These are phyloP conservation scores for Ciborinia camelliae DNA, from an alignment of 2,329 filamentous ascomycete genomes.

Conservation along the genomic window DNA sequence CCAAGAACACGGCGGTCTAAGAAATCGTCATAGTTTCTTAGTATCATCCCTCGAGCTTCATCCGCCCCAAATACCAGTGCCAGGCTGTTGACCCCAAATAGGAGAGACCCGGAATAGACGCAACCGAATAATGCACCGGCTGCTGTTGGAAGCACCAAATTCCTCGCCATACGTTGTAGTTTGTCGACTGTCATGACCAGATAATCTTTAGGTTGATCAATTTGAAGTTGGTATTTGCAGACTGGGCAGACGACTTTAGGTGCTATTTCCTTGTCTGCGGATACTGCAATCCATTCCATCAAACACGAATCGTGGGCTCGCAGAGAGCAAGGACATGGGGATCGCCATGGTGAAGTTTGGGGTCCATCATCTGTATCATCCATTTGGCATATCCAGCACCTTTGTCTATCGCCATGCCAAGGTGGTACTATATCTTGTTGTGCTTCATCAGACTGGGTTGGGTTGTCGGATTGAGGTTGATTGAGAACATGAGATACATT, in stretches of 20 bases:
- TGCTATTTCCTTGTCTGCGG: conserved; percentile 62
- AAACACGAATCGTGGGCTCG: conserved; percentile 88
- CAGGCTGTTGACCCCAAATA: conserved; percentile 60
- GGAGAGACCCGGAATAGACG: conserved; percentile 49
- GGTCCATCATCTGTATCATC: conserved; percentile 50
- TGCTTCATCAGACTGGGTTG: neutral
- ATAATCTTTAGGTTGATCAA: conserved; percentile 71
- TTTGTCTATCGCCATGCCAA: conserved; percentile 35
- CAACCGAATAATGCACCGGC: conserved; percentile 40
- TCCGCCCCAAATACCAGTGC: conserved; percentile 63
- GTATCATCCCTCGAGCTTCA: conserved; percentile 45
- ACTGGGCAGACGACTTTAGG: conserved; percentile 78
- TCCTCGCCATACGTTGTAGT: conserved; percentile 26
- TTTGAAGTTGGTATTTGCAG: conserved; percentile 76
- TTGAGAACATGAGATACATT: conserved; percentile 11
- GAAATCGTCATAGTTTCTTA: conserved; percentile 6
- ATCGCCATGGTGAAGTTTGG: conserved; percentile 64
- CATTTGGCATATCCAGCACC: conserved; percentile 63
- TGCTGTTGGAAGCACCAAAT: conserved; percentile 32
- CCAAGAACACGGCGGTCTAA: conserved; percentile 3
- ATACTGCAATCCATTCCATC: conserved; percentile 79
- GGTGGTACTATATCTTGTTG: neutral
- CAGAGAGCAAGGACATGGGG: conserved; percentile 85
- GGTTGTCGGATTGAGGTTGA: neutral
- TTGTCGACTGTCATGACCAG: conserved; percentile 49